Percentiles rank a stretch among this genome's conserved stretches.
phyloP scores from a whole-genome alignment of 1,284 basidiomycete genomes.

The Mycosarcoma mackinlayi region DNA sequence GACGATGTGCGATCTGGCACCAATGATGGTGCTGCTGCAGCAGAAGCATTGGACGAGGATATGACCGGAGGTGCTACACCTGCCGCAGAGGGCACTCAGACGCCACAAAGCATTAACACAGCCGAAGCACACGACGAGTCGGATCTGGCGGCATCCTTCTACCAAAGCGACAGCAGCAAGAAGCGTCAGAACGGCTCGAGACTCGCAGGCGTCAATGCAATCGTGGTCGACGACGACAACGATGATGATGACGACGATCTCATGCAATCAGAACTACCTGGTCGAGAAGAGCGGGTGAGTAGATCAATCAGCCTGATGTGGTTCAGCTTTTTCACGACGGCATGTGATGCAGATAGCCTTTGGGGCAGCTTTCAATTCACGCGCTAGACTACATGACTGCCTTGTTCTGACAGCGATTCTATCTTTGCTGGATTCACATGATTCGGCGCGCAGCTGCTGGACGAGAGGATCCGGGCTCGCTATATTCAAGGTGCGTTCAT shows the following conservation, averaged over 20 bases:
- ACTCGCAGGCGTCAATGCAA: neutral
- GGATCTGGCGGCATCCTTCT: constrained; percentile 32
- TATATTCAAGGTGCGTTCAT: constrained; percentile 51
- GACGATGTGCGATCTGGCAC: constrained; percentile 5
- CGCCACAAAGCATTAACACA: constrained; percentile 24
- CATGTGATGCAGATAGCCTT: too few species aligned
- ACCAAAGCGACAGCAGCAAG: constrained; percentile 15
- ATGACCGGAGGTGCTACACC: constrained; percentile 18
- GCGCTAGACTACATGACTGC: neutral
- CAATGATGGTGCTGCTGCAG: neutral
- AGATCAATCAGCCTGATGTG: neutral
- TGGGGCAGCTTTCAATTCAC: too few species aligned
- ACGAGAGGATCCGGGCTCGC: constrained; percentile 54
- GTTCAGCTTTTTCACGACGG: too few species aligned
- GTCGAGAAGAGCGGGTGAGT: constrained; percentile 30
- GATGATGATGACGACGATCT: constrained; percentile 33
- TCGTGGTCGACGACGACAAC: constrained; percentile 21
- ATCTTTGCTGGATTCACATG: too few species aligned
- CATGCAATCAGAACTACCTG: constrained; percentile 27
- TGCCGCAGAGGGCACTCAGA: constrained; percentile 14
- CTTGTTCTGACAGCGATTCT: neutral
- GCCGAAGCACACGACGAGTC: constrained; percentile 15
- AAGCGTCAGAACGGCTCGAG: constrained; percentile 18
- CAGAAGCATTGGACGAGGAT: constrained; percentile 15
- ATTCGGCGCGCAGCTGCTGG: constrained; percentile 31